These are phyloP conservation scores for Oehlia diaphana DNA, from an alignment of 192 early-diverging fungal genomes.

Conservation along the genomic window DNA sequence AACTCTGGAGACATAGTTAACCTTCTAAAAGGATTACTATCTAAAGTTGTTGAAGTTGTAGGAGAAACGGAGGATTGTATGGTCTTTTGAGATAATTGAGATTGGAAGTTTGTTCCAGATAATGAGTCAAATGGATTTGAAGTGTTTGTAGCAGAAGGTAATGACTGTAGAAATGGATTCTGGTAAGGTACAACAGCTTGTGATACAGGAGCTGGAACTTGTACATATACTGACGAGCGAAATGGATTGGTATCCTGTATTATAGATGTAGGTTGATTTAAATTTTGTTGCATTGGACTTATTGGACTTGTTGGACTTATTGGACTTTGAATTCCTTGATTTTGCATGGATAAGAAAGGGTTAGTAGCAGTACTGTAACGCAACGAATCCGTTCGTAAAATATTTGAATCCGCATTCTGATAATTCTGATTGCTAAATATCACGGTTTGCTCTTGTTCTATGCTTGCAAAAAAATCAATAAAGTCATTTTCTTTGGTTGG, in stretches of 20 bases:
- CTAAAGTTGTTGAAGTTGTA: not conserved
- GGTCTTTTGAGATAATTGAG: not conserved
- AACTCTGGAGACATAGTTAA: not conserved
- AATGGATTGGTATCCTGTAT: conserved; percentile 45
- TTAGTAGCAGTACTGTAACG: conserved; percentile 21
- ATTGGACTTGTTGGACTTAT: no score
- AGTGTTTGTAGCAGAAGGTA: not conserved
- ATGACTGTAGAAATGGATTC: not conserved
- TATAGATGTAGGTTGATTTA: conserved; percentile 26
- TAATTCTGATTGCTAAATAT: conserved; percentile 36
- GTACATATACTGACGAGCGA: conserved; percentile 8
- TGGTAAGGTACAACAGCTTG: not conserved
- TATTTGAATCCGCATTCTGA: conserved; percentile 28
- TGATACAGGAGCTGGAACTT: not conserved
- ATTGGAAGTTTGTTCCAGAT: not conserved
- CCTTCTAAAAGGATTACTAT: conserved; percentile 31
- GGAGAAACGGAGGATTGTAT: not conserved
- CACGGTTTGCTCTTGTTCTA: conserved; percentile 43
- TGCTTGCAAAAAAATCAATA: conserved; percentile 47
- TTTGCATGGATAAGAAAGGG: conserved; percentile 33
- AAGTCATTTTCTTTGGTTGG: conserved; percentile 39
- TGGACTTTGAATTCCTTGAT: conserved; percentile 33
- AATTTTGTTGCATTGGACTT: conserved; percentile 29
- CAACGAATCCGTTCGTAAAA: conserved; percentile 1
- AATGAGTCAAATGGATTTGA: conserved; percentile 5